Evolutionary conservation across 148 eudicot species (phyloP).

Genomic region (Vaccinium macrocarpon): DNA sequence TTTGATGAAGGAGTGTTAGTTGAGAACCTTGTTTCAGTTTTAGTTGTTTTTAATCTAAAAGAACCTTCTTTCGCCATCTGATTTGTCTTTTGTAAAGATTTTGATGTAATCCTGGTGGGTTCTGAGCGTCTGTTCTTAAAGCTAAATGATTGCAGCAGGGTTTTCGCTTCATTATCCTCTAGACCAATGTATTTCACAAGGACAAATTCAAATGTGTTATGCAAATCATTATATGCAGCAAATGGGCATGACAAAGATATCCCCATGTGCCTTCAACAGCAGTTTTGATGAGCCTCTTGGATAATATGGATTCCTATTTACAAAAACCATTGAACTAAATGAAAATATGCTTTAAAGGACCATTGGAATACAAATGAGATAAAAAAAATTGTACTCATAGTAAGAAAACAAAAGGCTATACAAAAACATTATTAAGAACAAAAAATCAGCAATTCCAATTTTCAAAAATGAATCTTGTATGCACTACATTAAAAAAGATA

Average conservation of each 20-base stretch:
- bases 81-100: conserved; percentile 21
- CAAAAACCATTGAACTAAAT: not conserved
- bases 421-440: no score
- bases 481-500: no score
- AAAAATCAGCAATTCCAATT: no score
- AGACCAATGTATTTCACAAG: conserved; percentile 45
- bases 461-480: no score
- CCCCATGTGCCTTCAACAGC: conserved; percentile 59
- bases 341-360: not conserved
- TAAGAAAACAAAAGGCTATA: not conserved
- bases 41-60: conserved; percentile 42
- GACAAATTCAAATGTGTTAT: conserved; percentile 49
- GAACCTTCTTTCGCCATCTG: conserved; percentile 49
- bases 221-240: conserved; percentile 40
- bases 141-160: conserved; percentile 44
- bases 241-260: conserved; percentile 63
- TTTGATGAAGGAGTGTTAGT: conserved; percentile 18
- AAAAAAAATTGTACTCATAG: conserved; percentile 2
- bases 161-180: conserved; percentile 46
- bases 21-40: conserved; percentile 33
- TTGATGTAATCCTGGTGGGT: conserved; percentile 35
- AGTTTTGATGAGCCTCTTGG: conserved; percentile 13
- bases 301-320: conserved; percentile 21
- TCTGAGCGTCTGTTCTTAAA: conserved; percentile 45
- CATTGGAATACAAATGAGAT: not conserved